Percentiles rank a stretch among this genome's conserved stretches.
Conservation (phyloP, 2,329 filamentous ascomycete genomes). For the Metarhizium guizhouense region DNA sequence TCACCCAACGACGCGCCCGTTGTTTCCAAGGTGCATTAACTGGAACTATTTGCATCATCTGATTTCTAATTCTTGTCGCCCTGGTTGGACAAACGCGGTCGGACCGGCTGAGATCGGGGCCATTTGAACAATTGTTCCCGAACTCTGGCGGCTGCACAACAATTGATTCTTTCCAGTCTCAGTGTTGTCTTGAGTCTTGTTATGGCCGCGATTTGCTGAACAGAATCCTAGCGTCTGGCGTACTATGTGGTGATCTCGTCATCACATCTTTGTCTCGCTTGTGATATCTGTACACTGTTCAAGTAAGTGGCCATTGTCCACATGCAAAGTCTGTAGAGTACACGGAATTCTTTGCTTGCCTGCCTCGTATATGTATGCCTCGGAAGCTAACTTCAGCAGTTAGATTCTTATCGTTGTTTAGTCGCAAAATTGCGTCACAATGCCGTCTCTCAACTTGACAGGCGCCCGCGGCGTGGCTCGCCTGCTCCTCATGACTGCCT, state of each 20-base stretch:
- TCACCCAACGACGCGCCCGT: not conserved
- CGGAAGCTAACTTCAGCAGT: not conserved
- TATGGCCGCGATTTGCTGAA: slow-evolving; percentile 1
- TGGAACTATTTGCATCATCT: not conserved
- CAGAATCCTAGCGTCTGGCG: not conserved
- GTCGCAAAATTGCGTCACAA: not conserved
- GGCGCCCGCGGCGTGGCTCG: not conserved
- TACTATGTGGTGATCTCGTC: slow-evolving; percentile 4
- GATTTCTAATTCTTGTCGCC: not conserved
- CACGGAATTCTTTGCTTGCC: not conserved
- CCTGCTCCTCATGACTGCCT: slow-evolving; percentile 14
- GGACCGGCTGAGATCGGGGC: not conserved
- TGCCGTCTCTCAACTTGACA: not conserved
- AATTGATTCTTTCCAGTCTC: not conserved
- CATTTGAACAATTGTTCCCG: not conserved
- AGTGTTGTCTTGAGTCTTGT: not conserved
- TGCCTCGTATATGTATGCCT: not conserved
- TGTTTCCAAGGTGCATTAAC: not conserved
- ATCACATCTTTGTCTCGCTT: not conserved
- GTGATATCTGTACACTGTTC: slow-evolving; percentile 9
- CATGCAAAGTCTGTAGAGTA: not conserved
- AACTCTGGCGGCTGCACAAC: not conserved
- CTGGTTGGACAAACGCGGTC: not conserved
- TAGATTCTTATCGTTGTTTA: not conserved
- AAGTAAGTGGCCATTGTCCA: not conserved